Evolutionary conservation across 2,329 filamentous ascomycete genomes (phyloP).

Genomic region (Thermothelomyces thermophilus): DNA sequence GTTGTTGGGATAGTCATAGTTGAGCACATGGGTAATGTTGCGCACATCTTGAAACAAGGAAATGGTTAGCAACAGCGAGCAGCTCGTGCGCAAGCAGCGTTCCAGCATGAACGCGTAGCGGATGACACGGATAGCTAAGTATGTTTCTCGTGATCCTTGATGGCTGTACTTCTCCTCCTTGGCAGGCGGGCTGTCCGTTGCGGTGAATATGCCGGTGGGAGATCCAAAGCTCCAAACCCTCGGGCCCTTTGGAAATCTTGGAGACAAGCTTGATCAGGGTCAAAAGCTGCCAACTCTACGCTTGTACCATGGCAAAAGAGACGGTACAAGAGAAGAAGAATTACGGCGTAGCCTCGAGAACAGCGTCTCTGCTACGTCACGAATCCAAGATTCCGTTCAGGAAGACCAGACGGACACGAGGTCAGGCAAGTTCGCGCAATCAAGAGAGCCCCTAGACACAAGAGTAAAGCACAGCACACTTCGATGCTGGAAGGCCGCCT

Average conservation of each 20-base stretch:
- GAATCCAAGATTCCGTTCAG: conserved; percentile 82
- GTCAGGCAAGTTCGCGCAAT: conserved; percentile 90
- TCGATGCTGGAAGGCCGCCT: conserved; percentile 50
- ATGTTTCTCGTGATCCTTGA: conserved; percentile 43
- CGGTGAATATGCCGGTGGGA: conserved; percentile 46
- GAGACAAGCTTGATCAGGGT: conserved; percentile 64
- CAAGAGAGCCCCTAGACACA: conserved; percentile 79
- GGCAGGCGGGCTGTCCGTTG: conserved; percentile 56
- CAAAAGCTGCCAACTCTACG: conserved; percentile 74
- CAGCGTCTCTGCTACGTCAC: conserved; percentile 54
- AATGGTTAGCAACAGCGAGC: conserved; percentile 69
- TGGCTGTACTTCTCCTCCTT: conserved; percentile 48
- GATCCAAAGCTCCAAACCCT: conserved; percentile 51
- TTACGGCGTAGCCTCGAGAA: conserved; percentile 60
- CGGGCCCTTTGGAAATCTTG: conserved; percentile 49
- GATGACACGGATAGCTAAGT: conserved; percentile 38
- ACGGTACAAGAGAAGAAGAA: conserved; percentile 69
- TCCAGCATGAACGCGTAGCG: conserved; percentile 49
- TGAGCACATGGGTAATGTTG: conserved; percentile 99
- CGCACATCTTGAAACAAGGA: conserved; percentile 81
- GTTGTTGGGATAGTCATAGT: conserved; percentile 99
- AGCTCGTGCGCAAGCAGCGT: conserved; percentile 51
- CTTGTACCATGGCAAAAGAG: conserved; percentile 59
- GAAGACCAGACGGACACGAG: conserved; percentile 75
- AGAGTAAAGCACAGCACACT: conserved; percentile 79